Conservation (phyloP, 2,329 filamentous ascomycete species). For the Neofusicoccum parvum region DNA sequence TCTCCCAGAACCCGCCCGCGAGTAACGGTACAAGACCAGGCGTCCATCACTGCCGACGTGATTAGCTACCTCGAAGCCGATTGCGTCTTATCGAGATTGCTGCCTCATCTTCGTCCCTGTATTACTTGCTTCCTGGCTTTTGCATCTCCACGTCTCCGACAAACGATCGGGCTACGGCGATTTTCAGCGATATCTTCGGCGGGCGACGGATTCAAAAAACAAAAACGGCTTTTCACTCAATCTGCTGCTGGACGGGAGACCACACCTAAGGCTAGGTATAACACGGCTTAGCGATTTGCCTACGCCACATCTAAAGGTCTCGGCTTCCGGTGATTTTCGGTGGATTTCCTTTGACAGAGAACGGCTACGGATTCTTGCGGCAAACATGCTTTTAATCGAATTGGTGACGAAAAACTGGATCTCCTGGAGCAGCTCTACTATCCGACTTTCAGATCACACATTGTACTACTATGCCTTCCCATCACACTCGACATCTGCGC, state of each 20-base stretch:
- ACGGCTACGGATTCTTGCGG: constrained; percentile 21
- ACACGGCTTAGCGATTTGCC: constrained; percentile 18
- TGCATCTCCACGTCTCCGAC: constrained; percentile 11
- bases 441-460: constrained; percentile 30
- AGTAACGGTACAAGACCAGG: constrained; percentile 19
- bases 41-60: constrained; percentile 6
- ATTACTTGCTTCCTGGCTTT: constrained; percentile 21
- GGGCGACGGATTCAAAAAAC: constrained; percentile 20
- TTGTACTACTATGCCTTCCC: constrained; percentile 47
- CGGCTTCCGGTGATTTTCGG: constrained; percentile 27
- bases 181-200: constrained; percentile 18
- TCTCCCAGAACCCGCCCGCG: constrained; percentile 36
- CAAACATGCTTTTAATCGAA: constrained; percentile 23
- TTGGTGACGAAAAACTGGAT: constrained; percentile 23
- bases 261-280: constrained; percentile 19
- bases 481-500: constrained; percentile 24
- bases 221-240: constrained; percentile 16
- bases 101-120: constrained; percentile 21
- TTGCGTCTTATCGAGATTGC: constrained; percentile 13
- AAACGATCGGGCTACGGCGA: constrained; percentile 17
- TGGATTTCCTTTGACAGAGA: constrained; percentile 41
- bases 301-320: constrained; percentile 20
- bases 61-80: constrained; percentile 9
- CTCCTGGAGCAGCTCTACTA: constrained; percentile 21
- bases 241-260: constrained; percentile 19